phyloP scores from a whole-genome alignment of 2,329 filamentous ascomycete genomes.

The Boeremia lycopersici region DNA sequence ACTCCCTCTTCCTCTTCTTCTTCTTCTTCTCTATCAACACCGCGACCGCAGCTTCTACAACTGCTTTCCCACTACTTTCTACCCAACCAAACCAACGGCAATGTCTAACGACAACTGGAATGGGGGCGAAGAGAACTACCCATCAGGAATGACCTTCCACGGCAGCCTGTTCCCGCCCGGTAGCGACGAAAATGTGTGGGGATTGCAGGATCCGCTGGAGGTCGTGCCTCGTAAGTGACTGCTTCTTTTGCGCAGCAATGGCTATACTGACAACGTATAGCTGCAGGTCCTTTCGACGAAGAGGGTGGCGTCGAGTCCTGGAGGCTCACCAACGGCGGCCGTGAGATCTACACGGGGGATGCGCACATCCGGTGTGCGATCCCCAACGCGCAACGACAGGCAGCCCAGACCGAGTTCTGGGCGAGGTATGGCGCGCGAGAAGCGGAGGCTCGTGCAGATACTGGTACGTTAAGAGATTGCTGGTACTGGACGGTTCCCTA shows the following conservation, averaged over 20 bases:
- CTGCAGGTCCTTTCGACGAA: neutral
- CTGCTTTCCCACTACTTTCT: neutral
- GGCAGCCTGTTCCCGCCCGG: neutral
- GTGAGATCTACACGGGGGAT: neutral
- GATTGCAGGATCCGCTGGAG: neutral
- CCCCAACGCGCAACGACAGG: neutral
- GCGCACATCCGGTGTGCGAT: neutral
- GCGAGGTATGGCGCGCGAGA: neutral
- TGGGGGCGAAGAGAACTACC: no score
- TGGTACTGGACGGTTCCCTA: neutral
- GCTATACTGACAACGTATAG: neutral
- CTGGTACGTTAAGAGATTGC: neutral
- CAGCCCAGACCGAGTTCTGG: neutral
- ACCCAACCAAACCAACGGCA: no score
- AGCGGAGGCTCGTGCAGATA: neutral
- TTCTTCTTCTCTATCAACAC: neutral
- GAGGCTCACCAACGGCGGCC: neutral
- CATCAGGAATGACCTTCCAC: neutral
- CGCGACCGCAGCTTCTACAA: neutral
- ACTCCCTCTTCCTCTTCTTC: neutral
- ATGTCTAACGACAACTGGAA: neutral
- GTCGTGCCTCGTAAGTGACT: neutral
- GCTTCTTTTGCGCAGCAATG: neutral
- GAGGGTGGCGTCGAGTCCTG: neutral
- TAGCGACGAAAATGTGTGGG: neutral